Evolutionary conservation across 2,329 filamentous ascomycete species (phyloP).

Genomic region (Fusarium sp.): DNA sequence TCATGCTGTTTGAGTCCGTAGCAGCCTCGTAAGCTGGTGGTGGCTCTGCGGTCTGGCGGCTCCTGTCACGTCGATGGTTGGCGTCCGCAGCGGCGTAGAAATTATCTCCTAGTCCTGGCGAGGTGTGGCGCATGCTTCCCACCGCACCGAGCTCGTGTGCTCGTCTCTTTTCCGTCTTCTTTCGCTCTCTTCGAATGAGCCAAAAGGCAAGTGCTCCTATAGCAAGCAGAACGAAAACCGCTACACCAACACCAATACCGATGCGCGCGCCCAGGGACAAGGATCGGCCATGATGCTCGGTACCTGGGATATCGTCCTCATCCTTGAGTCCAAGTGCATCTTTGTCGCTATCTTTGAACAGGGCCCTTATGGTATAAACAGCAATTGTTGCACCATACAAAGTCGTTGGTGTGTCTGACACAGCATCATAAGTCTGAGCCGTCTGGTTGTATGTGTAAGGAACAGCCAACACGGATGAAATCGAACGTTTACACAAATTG

Average conservation of each 20-base stretch:
- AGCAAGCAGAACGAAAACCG: slow-evolving; percentile 42
- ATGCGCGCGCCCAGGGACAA: slow-evolving; percentile 46
- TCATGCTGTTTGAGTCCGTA: slow-evolving; percentile 33
- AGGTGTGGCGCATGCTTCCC: slow-evolving; percentile 24
- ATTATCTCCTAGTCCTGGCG: slow-evolving; percentile 12
- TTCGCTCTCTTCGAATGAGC: slow-evolving; percentile 38
- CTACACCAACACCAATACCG: slow-evolving; percentile 48
- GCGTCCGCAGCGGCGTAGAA: slow-evolving; percentile 26
- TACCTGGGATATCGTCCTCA: slow-evolving; percentile 42
- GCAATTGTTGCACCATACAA: slow-evolving; percentile 49
- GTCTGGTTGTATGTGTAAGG: slow-evolving; percentile 49
- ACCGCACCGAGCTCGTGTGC: slow-evolving; percentile 38
- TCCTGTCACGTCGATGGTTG: slow-evolving; percentile 21
- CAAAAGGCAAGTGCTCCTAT: slow-evolving; percentile 40
- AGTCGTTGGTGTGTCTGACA: slow-evolving; percentile 49
- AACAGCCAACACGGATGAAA: slow-evolving; percentile 48
- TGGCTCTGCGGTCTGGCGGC: slow-evolving; percentile 35
- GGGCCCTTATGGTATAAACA: slow-evolving; percentile 48
- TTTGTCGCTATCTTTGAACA: slow-evolving; percentile 50
- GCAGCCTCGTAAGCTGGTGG: slow-evolving; percentile 45
- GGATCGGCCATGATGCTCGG: slow-evolving; percentile 12
- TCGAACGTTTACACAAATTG: slow-evolving; percentile 46
- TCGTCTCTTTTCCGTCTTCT: slow-evolving; percentile 24
- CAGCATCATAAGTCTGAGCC: slow-evolving; percentile 46
- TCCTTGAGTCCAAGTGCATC: slow-evolving; percentile 46